phyloP scores from a whole-genome alignment of 1,139 yeast genomes.

The Hemisphaericaspora xylanilytica region DNA sequence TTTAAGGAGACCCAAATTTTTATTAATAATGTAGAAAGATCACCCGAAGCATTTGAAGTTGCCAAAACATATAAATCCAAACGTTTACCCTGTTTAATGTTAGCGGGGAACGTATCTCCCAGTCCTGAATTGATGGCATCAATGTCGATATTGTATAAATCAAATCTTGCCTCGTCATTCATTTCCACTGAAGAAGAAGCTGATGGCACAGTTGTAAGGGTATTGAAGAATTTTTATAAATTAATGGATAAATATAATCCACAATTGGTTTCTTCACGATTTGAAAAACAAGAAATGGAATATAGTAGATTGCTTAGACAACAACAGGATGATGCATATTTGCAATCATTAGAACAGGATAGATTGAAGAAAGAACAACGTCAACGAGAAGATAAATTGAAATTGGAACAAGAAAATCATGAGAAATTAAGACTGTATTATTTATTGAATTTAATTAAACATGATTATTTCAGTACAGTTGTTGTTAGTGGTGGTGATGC shows the following conservation, averaged over 20 bases:
- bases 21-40: constrained; percentile 33
- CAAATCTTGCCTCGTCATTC: constrained; percentile 29
- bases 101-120: constrained; percentile 51
- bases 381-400: constrained; percentile 25
- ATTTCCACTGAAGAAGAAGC: constrained; percentile 19
- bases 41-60: constrained; percentile 53
- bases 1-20: constrained; percentile 42
- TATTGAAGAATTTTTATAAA: constrained; percentile 34
- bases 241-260: constrained; percentile 46
- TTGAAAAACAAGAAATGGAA: constrained; percentile 54
- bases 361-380: constrained; percentile 34
- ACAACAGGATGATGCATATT: constrained; percentile 58
- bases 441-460: constrained; percentile 15
- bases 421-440: constrained; percentile 15
- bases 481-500: constrained; percentile 9
- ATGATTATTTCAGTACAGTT: constrained; percentile 14
- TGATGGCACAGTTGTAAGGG: constrained; percentile 23
- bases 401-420: constrained; percentile 15
- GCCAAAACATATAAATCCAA: constrained; percentile 42
- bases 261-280: constrained; percentile 48
- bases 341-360: constrained; percentile 49
- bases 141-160: constrained; percentile 50
- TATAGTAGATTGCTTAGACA: constrained; percentile 49
- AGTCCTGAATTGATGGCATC: constrained; percentile 49
- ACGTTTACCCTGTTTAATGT: constrained; percentile 44